phyloP scores from a whole-genome alignment of 208 protist genomes.

The Entamoeba dispar region DNA sequence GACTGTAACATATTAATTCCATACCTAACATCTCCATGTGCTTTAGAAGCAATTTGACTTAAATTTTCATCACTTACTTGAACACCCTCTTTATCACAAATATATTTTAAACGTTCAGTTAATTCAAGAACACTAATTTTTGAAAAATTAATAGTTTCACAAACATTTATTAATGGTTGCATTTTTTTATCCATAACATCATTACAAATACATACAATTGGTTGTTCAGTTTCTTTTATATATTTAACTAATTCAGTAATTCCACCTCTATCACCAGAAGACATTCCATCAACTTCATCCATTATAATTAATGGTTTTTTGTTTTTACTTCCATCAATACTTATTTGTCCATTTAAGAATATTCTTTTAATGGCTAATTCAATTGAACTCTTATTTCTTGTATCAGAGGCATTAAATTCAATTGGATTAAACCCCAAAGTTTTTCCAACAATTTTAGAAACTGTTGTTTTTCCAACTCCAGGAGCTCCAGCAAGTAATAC shows the following conservation, averaged over 20 bases:
- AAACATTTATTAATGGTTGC: conserved; percentile 55
- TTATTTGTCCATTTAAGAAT: conserved; percentile 50
- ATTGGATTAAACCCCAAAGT: conserved; percentile 60
- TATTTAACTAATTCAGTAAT: conserved; percentile 68
- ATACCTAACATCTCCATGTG: background rate
- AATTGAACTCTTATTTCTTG: conserved; percentile 68
- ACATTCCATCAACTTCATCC: conserved; percentile 97
- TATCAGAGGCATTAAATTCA: conserved; percentile 94
- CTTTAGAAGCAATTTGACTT: background rate
- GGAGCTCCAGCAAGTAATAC: conserved; percentile 65
- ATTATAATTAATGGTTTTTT: conserved; percentile 56
- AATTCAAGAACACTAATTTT: background rate
- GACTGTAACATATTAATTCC: background rate
- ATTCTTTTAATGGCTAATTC: conserved; percentile 47
- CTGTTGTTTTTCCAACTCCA: conserved; percentile 92
- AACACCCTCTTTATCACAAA: background rate
- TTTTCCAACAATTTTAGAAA: conserved; percentile 60
- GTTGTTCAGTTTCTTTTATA: conserved; percentile 49
- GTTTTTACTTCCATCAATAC: conserved; percentile 5
- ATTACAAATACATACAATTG: conserved; percentile 93
- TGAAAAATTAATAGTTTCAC: background rate
- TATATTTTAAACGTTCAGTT: background rate
- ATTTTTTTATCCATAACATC: conserved; percentile 74
- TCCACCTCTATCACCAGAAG: conserved; percentile 71
- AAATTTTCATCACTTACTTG: background rate